Base-by-base conservation (phyloP, 2,329 filamentous ascomycete genomes). In the Aureobasidium zeae region DNA sequence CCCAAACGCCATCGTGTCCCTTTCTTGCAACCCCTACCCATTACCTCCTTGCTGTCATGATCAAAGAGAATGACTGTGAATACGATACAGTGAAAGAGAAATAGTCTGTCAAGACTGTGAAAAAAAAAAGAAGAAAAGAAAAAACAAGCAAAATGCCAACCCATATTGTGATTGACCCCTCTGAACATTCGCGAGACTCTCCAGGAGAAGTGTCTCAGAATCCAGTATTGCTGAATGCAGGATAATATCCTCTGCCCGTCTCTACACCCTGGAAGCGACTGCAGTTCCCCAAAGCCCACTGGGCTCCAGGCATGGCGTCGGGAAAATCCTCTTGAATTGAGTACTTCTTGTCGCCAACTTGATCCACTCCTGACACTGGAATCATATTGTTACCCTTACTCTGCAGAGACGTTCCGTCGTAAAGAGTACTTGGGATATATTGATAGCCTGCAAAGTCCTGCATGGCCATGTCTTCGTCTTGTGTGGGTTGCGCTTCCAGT, bases 261-360 rank as follows among this genome's bases (percentile, higher is more conserved):
- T 68, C 65, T 50, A 68, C 62, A 44, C 67, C 67, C 49, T 68
- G 64, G 48, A 65, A 70, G 6, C 66, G 58, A 19, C 65, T 60
- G 48, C 66, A 64, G 17, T 57, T 53, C n/a, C 62, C 63, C 6
- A 60, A 53, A 11, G 57, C 55, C 63, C 64, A 68, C 16, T 55
- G 53, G 10, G 54, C 48, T 15, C 56, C 56, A 5, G 48, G 56
- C 47, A 51, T 55, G 5, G 62, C 54, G 22, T 64, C 63, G 3
- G 57, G 51, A 48, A 59, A 65, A 46, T 69, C 67, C 28, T 64
- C 59, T 49, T 69, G 69, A 50, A 69, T 54, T 5, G 52, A 53
- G 51, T 56, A 60, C 20, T 56, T 51, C 11, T 59, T 39, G 15
- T 43, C 39, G 11, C 13, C 16, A 12, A 22, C 19, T 8, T 42